Percentiles rank a stretch among this genome's conserved stretches.
Evolutionary conservation across 352 stramenopile genomes (phyloP).

Genomic region (Globisporangium ultimum): DNA sequence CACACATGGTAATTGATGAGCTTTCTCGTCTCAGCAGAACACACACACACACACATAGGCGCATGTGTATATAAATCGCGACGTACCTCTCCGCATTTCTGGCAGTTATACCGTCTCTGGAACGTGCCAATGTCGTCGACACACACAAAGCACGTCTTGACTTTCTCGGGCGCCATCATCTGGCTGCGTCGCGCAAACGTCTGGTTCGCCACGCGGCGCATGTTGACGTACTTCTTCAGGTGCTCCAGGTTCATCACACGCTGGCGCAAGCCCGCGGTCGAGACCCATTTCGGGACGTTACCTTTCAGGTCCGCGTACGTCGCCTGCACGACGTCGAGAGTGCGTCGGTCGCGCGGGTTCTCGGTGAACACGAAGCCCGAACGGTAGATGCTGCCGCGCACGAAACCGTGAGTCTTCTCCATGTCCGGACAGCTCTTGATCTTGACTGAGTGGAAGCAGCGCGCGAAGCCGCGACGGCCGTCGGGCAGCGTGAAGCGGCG

Average conservation of each 20-base stretch:
- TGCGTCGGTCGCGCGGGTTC: slow-evolving; percentile 67
- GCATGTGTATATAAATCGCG: slow-evolving; percentile 1
- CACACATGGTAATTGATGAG: no score
- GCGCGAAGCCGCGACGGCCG: slow-evolving; percentile 57
- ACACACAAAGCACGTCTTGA: slow-evolving; percentile 81
- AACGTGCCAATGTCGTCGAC: slow-evolving; percentile 81
- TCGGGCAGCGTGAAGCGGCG: slow-evolving; percentile 58
- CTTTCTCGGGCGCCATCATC: slow-evolving; percentile 58
- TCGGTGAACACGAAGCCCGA: slow-evolving; percentile 79
- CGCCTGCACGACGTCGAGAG: slow-evolving; percentile 74
- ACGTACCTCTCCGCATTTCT: slow-evolving; percentile 77
- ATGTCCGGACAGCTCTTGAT: slow-evolving; percentile 83
- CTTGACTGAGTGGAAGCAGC: slow-evolving; percentile 82
- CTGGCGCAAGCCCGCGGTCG: slow-evolving; percentile 49
- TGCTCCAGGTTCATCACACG: slow-evolving; percentile 73
- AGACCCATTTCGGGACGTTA: slow-evolving; percentile 71
- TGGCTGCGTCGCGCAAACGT: slow-evolving; percentile 63
- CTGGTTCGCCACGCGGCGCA: slow-evolving; percentile 77
- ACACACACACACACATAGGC: no score
- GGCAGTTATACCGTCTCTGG: slow-evolving; percentile 78
- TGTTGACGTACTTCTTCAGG: slow-evolving; percentile 77
- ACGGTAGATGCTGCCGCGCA: slow-evolving; percentile 80
- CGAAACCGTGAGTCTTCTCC: slow-evolving; percentile 74
- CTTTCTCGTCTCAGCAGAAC: no score
- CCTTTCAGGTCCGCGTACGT: slow-evolving; percentile 81